Evolutionary conservation across 176 grass and related monocot species (phyloP).

Genomic region (Triticum turgidum): DNA sequence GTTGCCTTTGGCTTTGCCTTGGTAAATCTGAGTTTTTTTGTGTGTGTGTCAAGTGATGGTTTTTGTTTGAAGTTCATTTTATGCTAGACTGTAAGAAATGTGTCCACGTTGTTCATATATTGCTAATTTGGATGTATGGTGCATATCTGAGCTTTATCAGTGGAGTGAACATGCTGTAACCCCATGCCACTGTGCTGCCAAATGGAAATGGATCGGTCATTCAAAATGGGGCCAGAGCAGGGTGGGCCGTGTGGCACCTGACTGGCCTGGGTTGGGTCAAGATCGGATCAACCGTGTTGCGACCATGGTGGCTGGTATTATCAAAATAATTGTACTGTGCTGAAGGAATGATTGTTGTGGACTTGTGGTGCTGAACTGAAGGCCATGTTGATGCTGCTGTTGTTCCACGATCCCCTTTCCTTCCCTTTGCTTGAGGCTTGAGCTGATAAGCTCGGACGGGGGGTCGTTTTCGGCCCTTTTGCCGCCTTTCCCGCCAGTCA

Average conservation of each 20-base stretch:
- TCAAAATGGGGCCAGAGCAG: background rate
- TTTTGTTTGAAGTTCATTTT: constrained; percentile 24
- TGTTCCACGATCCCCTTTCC: background rate
- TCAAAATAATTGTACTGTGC: background rate
- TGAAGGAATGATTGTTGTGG: background rate
- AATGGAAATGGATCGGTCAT: background rate
- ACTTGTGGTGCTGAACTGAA: background rate
- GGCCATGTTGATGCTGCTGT: background rate
- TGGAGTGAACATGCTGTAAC: background rate
- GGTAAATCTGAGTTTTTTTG: background rate
- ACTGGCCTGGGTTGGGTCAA: background rate
- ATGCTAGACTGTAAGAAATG: background rate
- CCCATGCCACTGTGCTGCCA: background rate
- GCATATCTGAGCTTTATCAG: background rate
- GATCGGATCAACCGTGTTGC: background rate
- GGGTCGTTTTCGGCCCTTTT: background rate
- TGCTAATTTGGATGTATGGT: background rate
- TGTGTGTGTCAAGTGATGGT: constrained; percentile 8
- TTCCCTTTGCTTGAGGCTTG: background rate
- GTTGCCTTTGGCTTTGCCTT: background rate
- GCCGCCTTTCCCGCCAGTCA: background rate
- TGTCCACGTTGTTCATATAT: background rate
- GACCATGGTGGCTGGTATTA: background rate
- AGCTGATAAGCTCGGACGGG: background rate
- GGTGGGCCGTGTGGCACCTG: background rate